Evolutionary conservation across 1,284 basidiomycete genomes (phyloP).

Genomic region (Hymenochaete sp.): DNA sequence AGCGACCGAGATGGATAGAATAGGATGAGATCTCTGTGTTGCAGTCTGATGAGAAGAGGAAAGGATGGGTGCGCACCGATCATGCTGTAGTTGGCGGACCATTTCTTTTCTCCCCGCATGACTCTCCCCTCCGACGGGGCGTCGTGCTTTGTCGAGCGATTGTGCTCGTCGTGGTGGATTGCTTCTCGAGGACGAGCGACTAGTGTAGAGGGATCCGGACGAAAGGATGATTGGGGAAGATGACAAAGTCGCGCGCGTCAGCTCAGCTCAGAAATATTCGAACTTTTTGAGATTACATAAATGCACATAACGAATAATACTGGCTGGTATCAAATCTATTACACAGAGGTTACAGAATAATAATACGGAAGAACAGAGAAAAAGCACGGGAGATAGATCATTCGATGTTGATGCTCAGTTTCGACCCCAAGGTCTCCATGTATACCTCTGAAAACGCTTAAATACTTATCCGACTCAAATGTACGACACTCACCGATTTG

Average conservation of each 20-base stretch:
- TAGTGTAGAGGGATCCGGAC: not conserved
- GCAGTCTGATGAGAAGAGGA: too few species aligned
- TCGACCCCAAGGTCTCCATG: slow-evolving; percentile 72
- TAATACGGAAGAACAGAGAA: not conserved
- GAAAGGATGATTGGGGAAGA: not conserved
- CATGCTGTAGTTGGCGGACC: slow-evolving; percentile 64
- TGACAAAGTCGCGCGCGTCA: not conserved
- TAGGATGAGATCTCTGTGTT: too few species aligned
- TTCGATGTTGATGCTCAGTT: slow-evolving; percentile 36
- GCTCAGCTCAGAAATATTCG: not conserved
- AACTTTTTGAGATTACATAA: not conserved
- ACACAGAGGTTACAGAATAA: not conserved
- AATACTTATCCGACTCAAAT: not conserved
- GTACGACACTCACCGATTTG: slow-evolving; percentile 52
- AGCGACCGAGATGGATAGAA: not conserved
- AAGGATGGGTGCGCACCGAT: slow-evolving; percentile 40
- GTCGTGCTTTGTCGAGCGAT: not conserved
- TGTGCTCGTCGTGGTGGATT: slow-evolving; percentile 15
- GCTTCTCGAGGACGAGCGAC: not conserved
- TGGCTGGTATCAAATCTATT: not conserved
- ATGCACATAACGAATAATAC: not conserved
- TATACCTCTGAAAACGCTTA: slow-evolving; percentile 53
- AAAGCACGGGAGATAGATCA: not conserved
- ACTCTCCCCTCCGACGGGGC: slow-evolving; percentile 39
- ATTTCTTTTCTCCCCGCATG: slow-evolving; percentile 48